Evolutionary conservation across 352 stramenopile genomes (phyloP).

Genomic region (Phytophthora ohioensis): DNA sequence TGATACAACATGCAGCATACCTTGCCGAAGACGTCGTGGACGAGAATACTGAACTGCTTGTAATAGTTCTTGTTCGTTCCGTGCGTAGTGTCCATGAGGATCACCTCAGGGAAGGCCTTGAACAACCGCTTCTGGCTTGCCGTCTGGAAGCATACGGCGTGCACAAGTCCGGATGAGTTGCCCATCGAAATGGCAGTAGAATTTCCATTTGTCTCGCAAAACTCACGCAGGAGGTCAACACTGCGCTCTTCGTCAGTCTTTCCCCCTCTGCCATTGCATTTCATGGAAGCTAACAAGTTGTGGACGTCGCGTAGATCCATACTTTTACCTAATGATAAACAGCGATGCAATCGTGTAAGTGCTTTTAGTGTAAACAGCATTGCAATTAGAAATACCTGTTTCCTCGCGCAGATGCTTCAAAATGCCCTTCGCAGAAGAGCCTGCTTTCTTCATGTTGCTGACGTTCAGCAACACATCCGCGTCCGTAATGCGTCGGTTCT

Average conservation of each 20-base stretch:
- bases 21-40: constrained; percentile 12
- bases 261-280: neutral
- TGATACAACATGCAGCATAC: neutral
- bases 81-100: constrained; percentile 20
- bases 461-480: constrained; percentile 1
- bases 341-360: neutral
- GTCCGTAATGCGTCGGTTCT: constrained; percentile 16
- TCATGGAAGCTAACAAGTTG: constrained; percentile 1
- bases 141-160: constrained; percentile 25
- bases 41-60: constrained; percentile 29
- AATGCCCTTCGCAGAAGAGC: constrained; percentile 15
- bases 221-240: constrained; percentile 18
- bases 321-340: constrained; percentile 6
- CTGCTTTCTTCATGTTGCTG: neutral
- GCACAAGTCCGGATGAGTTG: constrained; percentile 20
- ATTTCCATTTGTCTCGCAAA: constrained; percentile 11
- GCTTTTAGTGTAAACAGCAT: neutral
- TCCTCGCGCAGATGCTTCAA: constrained; percentile 9
- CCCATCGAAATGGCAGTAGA: constrained; percentile 1
- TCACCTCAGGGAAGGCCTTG: constrained; percentile 29
- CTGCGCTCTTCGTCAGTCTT: constrained; percentile 6
- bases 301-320: constrained; percentile 21
- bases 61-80: constrained; percentile 25
- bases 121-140: constrained; percentile 17
- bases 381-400: constrained; percentile 1